phyloP scores from a whole-genome alignment of 345 rosid species.

The Rhodamnia rubescens region DNA sequence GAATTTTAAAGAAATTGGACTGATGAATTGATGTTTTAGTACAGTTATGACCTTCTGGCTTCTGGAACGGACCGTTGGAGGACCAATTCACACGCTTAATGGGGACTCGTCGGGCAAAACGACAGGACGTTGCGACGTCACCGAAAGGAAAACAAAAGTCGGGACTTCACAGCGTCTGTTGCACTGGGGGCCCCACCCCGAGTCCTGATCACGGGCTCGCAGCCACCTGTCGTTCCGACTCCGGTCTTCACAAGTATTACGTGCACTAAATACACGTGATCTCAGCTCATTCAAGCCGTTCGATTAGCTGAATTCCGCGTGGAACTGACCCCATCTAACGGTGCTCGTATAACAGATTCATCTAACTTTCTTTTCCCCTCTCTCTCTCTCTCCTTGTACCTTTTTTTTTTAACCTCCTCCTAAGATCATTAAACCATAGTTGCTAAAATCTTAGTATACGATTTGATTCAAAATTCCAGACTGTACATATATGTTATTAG shows the following conservation, averaged over 20 bases:
- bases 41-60: not conserved
- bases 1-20: not conserved
- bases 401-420: not conserved
- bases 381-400: rapidly evolving
- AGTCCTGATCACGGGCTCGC: not conserved
- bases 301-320: not conserved
- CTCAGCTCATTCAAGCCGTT: not conserved
- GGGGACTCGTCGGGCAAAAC: not conserved
- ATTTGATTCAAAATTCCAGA: not conserved
- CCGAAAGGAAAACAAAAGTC: not conserved
- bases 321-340: not conserved
- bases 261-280: not conserved
- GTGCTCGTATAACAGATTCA: rapidly evolving
- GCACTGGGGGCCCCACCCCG: not conserved
- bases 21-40: not conserved
- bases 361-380: not conserved
- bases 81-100: not conserved
- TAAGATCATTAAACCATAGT: not conserved
- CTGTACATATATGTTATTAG: too few species aligned
- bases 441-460: not conserved
- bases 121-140: not conserved
- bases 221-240: not conserved
- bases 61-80: not conserved
- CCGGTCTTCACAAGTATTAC: not conserved
- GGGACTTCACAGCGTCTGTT: not conserved